Evolutionary conservation across 2,329 filamentous ascomycete genomes (phyloP).

Genomic region (Exophiala calicioides): DNA sequence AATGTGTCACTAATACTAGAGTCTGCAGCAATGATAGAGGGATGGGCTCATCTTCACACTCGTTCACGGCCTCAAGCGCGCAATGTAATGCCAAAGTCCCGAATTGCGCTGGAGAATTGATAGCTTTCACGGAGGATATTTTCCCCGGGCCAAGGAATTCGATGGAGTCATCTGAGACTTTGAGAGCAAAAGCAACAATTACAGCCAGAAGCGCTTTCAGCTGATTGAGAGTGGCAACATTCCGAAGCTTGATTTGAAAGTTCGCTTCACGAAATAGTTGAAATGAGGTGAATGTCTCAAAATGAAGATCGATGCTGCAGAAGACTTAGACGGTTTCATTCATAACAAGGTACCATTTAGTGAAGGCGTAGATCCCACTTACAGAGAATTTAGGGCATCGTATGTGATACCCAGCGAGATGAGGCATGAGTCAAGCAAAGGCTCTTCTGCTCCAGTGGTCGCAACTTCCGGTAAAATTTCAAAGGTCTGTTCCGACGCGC

Average conservation of each 20-base stretch:
- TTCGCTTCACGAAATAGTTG: constrained; percentile 37
- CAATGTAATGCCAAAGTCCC: constrained; percentile 28
- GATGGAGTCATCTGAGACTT: not conserved
- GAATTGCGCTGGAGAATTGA: constrained; percentile 4
- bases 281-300: constrained; percentile 38
- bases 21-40: constrained; percentile 42
- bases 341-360: not conserved
- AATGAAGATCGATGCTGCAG: constrained; percentile 20
- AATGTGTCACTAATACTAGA: constrained; percentile 37
- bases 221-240: constrained; percentile 25
- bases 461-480: no score
- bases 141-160: constrained; percentile 2
- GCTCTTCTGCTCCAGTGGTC: not conserved
- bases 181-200: constrained; percentile 33
- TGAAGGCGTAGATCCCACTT: not conserved
- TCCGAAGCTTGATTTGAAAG: constrained; percentile 32
- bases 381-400: not conserved
- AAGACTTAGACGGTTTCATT: constrained; percentile 3
- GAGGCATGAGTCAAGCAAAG: not conserved
- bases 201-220: constrained; percentile 35
- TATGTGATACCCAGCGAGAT: not conserved
- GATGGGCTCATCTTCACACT: constrained; percentile 37
- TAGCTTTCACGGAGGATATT: no score
- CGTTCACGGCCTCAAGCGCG: constrained; percentile 34
- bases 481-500: no score